A percentile compares a stretch with the other conserved stretches of the same genome.
Conservation (phyloP, 192 early-diverging fungal genomes). For the Coemansia umbellata region DNA sequence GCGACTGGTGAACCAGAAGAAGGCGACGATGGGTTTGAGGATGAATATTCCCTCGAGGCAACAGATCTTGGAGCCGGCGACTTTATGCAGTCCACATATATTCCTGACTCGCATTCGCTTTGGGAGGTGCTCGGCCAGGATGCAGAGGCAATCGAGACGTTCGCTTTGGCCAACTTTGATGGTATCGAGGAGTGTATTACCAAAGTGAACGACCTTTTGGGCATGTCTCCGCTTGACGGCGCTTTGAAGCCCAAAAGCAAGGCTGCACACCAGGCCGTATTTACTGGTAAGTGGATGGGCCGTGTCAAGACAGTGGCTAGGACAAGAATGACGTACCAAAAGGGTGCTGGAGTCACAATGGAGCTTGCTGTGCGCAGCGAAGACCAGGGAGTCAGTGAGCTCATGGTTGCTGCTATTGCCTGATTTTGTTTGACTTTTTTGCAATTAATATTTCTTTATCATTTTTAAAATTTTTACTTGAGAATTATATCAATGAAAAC, state of each 20-base stretch:
- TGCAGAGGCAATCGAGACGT: conserved; percentile 81
- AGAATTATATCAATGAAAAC: too few species aligned
- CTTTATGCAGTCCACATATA: conserved; percentile 84
- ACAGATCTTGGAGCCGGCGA: conserved; percentile 80
- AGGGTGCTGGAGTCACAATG: conserved; percentile 82
- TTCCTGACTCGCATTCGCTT: conserved; percentile 69
- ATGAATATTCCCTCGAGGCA: conserved; percentile 91
- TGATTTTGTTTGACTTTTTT: conserved; percentile 19
- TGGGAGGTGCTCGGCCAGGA: conserved; percentile 77
- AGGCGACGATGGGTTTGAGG: conserved; percentile 86
- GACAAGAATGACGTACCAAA: conserved; percentile 85
- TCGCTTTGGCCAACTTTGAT: conserved; percentile 72
- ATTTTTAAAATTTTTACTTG: not conserved
- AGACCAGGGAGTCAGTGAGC: conserved; percentile 62
- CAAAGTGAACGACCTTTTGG: conserved; percentile 70
- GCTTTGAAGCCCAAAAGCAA: conserved; percentile 65
- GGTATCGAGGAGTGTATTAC: conserved; percentile 41
- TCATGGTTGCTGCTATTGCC: conserved; percentile 78
- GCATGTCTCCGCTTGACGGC: conserved; percentile 81
- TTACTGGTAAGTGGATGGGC: conserved; percentile 88
- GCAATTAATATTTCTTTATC: not conserved
- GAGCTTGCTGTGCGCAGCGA: conserved; percentile 81
- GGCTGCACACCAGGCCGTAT: conserved; percentile 76
- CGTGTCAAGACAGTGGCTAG: conserved; percentile 68
- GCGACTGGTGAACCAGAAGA: conserved; percentile 81